Conservation (phyloP, 306 rosid species). For the Medicago truncatula region MtrunA17r5.0-ANR NC_053043.1:4113501-4114000, state of each 20-base stretch:
- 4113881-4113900: slow-evolving; percentile 19
- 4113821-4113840: slow-evolving; percentile 27
- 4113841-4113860: neutral
- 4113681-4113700: too few relatives aligned
- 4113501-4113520: neutral
- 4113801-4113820: slow-evolving; percentile 29
- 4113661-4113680: too few relatives aligned
- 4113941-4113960: neutral
- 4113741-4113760: slow-evolving; percentile 34
- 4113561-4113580: too few relatives aligned
- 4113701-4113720: neutral
- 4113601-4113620: too few relatives aligned
- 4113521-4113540: neutral
- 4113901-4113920: neutral
- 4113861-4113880: neutral
- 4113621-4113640: too few relatives aligned
- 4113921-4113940: neutral
- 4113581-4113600: too few relatives aligned
- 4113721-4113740: slow-evolving; percentile 24
- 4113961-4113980: slow-evolving; percentile 1
- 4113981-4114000: neutral
- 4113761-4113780: slow-evolving; percentile 34
- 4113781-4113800: slow-evolving; percentile 28
- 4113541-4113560: too few relatives aligned
- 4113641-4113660: too few relatives aligned